A percentile compares a stretch with the other conserved stretches of the same genome.
Conservation (phyloP, 495 filamentous ascomycete species). For the Podospora sp. region DNA sequence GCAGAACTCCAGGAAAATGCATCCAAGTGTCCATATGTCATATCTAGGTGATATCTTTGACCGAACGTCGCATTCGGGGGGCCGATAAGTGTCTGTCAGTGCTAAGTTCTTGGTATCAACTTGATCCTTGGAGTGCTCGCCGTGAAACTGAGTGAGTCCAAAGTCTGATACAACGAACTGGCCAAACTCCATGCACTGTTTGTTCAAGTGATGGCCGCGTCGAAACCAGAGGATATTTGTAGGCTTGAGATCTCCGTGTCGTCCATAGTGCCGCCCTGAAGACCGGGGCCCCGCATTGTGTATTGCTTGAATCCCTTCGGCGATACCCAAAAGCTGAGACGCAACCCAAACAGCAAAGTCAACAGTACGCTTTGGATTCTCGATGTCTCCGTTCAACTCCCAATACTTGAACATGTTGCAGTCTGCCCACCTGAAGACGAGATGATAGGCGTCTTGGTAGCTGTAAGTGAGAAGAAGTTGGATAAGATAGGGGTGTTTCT, state of each 20-base stretch:
- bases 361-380: neutral
- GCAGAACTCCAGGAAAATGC: slow-evolving; percentile 10
- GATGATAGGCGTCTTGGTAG: neutral
- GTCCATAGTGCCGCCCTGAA: neutral
- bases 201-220: neutral
- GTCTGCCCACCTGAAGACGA: slow-evolving; percentile 15
- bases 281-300: neutral
- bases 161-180: slow-evolving; percentile 13
- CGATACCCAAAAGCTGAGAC: neutral
- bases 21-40: slow-evolving; percentile 13
- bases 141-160: slow-evolving; percentile 12
- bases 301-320: slow-evolving; percentile 6
- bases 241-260: slow-evolving; percentile 11
- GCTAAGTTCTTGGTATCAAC: neutral
- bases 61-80: slow-evolving; percentile 11
- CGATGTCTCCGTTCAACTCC: neutral
- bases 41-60: neutral
- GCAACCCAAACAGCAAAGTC: slow-evolving; percentile 9
- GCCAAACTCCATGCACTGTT: neutral
- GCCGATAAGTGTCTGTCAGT: slow-evolving; percentile 1
- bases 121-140: neutral
- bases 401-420: slow-evolving; percentile 8
- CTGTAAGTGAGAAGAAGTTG: slow-evolving; percentile 5
- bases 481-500: slow-evolving; percentile 7
- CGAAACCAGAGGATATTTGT: slow-evolving; percentile 9